phyloP scores from a whole-genome alignment of 1,284 basidiomycete genomes.

The Boletellus deceptivus region DNA sequence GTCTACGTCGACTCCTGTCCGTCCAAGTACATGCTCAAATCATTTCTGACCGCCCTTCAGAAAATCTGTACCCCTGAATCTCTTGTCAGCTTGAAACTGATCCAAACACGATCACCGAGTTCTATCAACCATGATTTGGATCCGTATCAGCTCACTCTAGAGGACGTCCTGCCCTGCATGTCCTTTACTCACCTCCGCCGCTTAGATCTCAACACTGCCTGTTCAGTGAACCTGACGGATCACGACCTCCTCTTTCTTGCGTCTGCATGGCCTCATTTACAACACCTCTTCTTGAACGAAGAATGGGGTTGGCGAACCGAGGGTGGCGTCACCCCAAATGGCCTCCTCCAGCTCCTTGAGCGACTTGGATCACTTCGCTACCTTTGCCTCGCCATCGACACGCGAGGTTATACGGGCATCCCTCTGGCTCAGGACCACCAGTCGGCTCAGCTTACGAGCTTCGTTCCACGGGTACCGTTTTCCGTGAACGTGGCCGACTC shows the following conservation, averaged over 20 bases:
- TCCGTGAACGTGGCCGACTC: slow-evolving; percentile 21
- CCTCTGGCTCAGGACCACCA: neutral
- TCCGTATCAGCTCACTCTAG: slow-evolving; percentile 10
- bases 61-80: slow-evolving; percentile 10
- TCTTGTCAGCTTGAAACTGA: slow-evolving; percentile 7
- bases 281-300: slow-evolving; percentile 17
- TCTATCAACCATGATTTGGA: slow-evolving; percentile 1
- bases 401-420: slow-evolving; percentile 8
- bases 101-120: slow-evolving; percentile 12
- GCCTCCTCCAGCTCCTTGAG: slow-evolving; percentile 14
- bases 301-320: slow-evolving; percentile 20
- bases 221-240: slow-evolving; percentile 11
- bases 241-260: slow-evolving; percentile 14
- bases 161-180: slow-evolving; percentile 18
- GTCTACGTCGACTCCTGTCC: slow-evolving; percentile 14
- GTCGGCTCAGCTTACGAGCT: neutral
- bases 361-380: slow-evolving; percentile 9
- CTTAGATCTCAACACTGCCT: slow-evolving; percentile 13
- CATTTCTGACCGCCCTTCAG: slow-evolving; percentile 6
- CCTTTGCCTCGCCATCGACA: slow-evolving; percentile 24
- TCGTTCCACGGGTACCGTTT: slow-evolving; percentile 3
- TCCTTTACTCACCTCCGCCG: slow-evolving; percentile 12
- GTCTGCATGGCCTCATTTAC: slow-evolving; percentile 18
- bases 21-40: slow-evolving; percentile 7
- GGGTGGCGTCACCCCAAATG: slow-evolving; percentile 17